Percentiles rank a stretch among this genome's conserved stretches.
These are phyloP conservation scores for Proliferodiscus dingleyae DNA, from an alignment of 2,329 filamentous ascomycete species.

Conservation along the genomic window DNA sequence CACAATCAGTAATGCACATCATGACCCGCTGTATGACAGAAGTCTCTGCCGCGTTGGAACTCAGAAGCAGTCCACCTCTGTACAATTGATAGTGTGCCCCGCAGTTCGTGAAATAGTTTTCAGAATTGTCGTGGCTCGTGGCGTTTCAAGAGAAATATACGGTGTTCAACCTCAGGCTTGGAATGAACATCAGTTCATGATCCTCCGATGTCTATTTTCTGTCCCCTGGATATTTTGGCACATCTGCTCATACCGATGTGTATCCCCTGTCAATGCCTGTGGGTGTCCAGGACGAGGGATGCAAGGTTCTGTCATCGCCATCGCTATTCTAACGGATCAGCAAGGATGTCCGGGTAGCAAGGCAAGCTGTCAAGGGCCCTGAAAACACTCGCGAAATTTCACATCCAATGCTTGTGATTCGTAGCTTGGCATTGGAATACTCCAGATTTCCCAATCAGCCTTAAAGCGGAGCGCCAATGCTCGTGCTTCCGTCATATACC, in stretches of 20 bases:
- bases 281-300: conserved; percentile 11
- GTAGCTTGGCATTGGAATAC: conserved; percentile 24
- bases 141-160: too few species aligned
- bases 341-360: conserved; percentile 25
- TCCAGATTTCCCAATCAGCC: conserved; percentile 33
- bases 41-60: conserved; percentile 15
- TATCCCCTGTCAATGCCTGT: conserved; percentile 12
- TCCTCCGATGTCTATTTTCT: neutral
- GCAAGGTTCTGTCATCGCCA: conserved; percentile 19
- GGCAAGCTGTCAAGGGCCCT: conserved; percentile 20
- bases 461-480: conserved; percentile 31
- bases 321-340: conserved; percentile 16
- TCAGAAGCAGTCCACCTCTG: conserved; percentile 5
- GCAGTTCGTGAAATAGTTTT: neutral
- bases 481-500: conserved; percentile 27
- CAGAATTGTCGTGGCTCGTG: neutral
- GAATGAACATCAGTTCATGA: neutral
- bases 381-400: conserved; percentile 21
- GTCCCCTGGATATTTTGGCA: neutral
- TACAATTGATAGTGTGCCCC: conserved; percentile 13
- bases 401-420: conserved; percentile 21
- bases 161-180: conserved; percentile 3
- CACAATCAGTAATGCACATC: conserved; percentile 24
- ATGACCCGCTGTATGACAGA: conserved; percentile 23
- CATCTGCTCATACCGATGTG: conserved; percentile 11